Evolutionary conservation across 2,329 filamentous ascomycete genomes (phyloP).

Genomic region (Hymenoscyphus fructigenus): DNA sequence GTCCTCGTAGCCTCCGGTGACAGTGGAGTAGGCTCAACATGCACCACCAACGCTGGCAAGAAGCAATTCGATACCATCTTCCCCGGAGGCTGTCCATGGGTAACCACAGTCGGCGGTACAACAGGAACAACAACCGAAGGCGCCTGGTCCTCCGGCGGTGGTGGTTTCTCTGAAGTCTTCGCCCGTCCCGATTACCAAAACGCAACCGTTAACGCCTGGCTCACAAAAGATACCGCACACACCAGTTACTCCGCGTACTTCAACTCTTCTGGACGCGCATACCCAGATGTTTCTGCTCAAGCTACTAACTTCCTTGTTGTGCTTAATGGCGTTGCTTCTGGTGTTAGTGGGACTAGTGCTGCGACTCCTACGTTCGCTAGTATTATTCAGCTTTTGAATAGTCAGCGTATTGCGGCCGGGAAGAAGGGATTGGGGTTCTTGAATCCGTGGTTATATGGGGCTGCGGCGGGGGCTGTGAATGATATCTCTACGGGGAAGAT

Average conservation of each 20-base stretch:
- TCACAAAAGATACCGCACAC: constrained; percentile 48
- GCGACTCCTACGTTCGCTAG: constrained; percentile 57
- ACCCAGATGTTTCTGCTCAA: constrained; percentile 55
- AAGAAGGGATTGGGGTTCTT: constrained; percentile 45
- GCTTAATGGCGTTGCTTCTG: constrained; percentile 36
- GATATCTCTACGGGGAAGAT: constrained; percentile 43
- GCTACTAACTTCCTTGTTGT: constrained; percentile 54
- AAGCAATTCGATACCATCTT: constrained; percentile 50
- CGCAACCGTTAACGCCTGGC: constrained; percentile 42
- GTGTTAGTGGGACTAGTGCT: constrained; percentile 52
- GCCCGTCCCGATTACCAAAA: constrained; percentile 44
- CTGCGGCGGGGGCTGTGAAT: constrained; percentile 40
- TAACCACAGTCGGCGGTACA: constrained; percentile 46
- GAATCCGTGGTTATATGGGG: constrained; percentile 45
- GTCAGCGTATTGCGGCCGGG: constrained; percentile 53
- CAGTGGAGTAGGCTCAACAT: constrained; percentile 42
- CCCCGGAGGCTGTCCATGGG: constrained; percentile 51
- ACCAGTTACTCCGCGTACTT: constrained; percentile 46
- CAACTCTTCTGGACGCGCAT: constrained; percentile 47
- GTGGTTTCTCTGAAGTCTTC: constrained; percentile 46
- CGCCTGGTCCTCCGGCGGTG: constrained; percentile 37
- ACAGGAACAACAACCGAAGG: constrained; percentile 29
- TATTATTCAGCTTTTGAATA: constrained; percentile 62
- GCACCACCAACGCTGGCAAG: constrained; percentile 33
- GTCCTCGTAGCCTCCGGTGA: constrained; percentile 51